A percentile compares a stretch with the other conserved stretches of the same genome.
Evolutionary conservation across 495 filamentous ascomycete genomes (phyloP).

Genomic region (Aspergillus biplanus): DNA sequence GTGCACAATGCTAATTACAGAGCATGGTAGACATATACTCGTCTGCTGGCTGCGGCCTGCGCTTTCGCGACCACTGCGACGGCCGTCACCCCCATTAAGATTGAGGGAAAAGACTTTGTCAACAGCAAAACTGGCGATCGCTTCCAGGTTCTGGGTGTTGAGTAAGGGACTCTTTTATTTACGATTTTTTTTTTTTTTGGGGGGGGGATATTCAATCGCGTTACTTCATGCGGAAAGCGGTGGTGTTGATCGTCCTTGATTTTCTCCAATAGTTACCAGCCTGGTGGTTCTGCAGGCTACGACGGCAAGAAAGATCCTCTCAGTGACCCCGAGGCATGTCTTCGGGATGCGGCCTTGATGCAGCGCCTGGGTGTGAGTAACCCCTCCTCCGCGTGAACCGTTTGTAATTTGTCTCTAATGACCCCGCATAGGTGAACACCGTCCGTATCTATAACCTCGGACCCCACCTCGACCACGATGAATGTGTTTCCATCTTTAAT

Average conservation of each 20-base stretch:
- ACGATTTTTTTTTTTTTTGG: constrained; percentile 7
- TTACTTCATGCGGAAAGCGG: constrained; percentile 20
- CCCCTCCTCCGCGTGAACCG: not conserved
- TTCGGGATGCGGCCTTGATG: constrained; percentile 91
- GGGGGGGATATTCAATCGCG: constrained; percentile 24
- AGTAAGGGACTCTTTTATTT: constrained; percentile 46
- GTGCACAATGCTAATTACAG: constrained; percentile 8
- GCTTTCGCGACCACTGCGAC: constrained; percentile 54
- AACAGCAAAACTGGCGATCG: constrained; percentile 76
- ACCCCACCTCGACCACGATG: constrained; percentile 81
- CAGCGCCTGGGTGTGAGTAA: constrained; percentile 69
- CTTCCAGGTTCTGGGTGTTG: constrained; percentile 88
- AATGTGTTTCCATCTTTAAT: constrained; percentile 92
- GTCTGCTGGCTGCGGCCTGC: constrained; percentile 44
- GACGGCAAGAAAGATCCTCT: constrained; percentile 72
- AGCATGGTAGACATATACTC: constrained; percentile 33
- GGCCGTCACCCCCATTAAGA: constrained; percentile 73
- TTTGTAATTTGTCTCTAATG: constrained; percentile 3
- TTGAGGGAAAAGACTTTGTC: constrained; percentile 80
- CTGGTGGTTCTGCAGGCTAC: constrained; percentile 84
- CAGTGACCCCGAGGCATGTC: constrained; percentile 71
- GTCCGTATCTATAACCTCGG: constrained; percentile 94
- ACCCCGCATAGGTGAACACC: constrained; percentile 67
- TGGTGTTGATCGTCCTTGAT: constrained; percentile 27
- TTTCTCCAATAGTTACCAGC: constrained; percentile 69